Conservation (phyloP, 176 grass and related monocot genomes). For the Poa annua region DNA sequence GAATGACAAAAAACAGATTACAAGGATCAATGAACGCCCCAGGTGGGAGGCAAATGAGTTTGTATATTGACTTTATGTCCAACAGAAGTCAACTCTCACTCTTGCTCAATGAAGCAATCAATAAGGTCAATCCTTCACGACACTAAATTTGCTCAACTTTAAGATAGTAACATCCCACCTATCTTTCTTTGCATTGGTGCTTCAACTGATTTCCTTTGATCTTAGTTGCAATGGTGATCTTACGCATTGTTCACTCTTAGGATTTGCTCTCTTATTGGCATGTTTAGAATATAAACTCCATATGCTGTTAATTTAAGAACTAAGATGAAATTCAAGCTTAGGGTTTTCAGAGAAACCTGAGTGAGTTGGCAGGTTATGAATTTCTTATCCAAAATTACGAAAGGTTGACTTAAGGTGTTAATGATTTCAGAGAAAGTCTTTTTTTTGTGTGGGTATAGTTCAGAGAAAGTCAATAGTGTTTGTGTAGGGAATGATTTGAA, state of each 20-base stretch:
- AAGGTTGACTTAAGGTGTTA: background rate
- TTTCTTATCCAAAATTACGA: background rate
- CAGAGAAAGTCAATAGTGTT: background rate
- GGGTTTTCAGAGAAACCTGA: background rate
- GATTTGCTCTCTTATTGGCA: background rate
- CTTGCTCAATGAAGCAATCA: conserved; percentile 16
- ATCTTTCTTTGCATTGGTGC: conserved; percentile 7
- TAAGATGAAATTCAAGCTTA: background rate
- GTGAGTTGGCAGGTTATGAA: background rate
- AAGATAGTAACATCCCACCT: background rate
- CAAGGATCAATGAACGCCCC: no score
- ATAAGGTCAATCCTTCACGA: background rate
- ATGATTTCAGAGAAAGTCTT: background rate
- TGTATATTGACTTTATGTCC: background rate
- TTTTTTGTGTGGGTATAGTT: background rate
- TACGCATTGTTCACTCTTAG: background rate
- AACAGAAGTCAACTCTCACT: background rate
- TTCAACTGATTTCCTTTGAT: conserved; percentile 4
- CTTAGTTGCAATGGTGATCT: background rate
- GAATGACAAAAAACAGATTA: no score
- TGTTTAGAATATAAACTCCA: background rate
- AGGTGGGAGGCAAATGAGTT: background rate
- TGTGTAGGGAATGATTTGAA: background rate
- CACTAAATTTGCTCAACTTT: background rate
- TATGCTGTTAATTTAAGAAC: background rate